Base-by-base conservation (phyloP, 2,329 filamentous ascomycete genomes). In the Xylariaceae sp. region DNA sequence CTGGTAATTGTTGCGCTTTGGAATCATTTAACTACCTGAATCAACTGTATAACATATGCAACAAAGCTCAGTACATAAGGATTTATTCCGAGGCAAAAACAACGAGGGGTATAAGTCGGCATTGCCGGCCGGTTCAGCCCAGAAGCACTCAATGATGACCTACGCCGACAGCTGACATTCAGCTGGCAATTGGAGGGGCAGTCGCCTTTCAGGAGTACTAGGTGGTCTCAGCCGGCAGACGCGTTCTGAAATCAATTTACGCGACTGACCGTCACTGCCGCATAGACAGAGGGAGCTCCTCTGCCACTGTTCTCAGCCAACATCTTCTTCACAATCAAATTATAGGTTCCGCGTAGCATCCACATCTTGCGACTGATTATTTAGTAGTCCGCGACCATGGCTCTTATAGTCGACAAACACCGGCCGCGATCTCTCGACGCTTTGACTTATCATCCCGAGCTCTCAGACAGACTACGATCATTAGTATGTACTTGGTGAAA, bases 361-460 rank as follows among this genome's bases (percentile, higher is more conserved):
- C n/a, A n/a, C n/a, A n/a, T n/a, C n/a, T n/a, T n/a, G n/a, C n/a
- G n/a, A n/a, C n/a, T n/a, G n/a, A n/a, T n/a, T n/a, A 41, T 5
- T 21, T 18, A 16, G 15, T 16, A 26, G 23, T 21, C 41, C 27
- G 21, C 59, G 49, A 72, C 55, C 18, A 88, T 88, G 84, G 84
- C 85, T 42, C 81, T 89, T 58, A 86, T 88, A 61, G 85, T 89
- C 55, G 86, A 88, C 68, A 89, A 88, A 64, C 85, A 88, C 67
- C 79, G 85, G 21, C 90, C 90, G 4, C 83, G 88, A 59, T 89
- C 86, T 26, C 82, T 94, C 1, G 89, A 93, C 57, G 76, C 81
- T 52, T 81, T 97, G 55, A 91, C 89, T 64, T 99, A 97, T 68
- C 94, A 99, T 65, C 75, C 85, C 50, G 91, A 96, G 59, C 84